Conservation (phyloP, 2,329 filamentous ascomycete species). For the Aspergillus neotritici region DNA sequence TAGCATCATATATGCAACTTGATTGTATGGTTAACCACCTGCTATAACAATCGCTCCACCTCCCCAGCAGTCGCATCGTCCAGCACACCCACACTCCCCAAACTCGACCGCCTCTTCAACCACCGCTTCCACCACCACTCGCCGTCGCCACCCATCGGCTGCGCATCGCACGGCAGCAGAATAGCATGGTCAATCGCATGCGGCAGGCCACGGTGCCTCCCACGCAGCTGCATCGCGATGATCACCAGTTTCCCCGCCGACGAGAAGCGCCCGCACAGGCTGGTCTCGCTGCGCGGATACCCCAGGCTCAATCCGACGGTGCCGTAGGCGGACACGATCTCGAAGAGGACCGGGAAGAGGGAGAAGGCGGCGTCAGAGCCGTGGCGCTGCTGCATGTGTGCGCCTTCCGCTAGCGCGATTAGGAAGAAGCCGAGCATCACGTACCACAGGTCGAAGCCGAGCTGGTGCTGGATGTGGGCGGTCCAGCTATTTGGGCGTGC, state of each 20-base stretch:
- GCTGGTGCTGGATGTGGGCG: constrained; percentile 79
- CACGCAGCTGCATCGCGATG: constrained; percentile 59
- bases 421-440: constrained; percentile 89
- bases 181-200: constrained; percentile 64
- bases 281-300: constrained; percentile 65
- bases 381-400: constrained; percentile 54
- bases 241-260: constrained; percentile 59
- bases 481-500: constrained; percentile 64
- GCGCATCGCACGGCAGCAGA: constrained; percentile 52
- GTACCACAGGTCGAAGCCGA: constrained; percentile 96
- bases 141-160: constrained; percentile 4
- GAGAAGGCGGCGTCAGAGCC: constrained; percentile 52
- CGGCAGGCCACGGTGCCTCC: constrained; percentile 57
- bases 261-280: constrained; percentile 73
- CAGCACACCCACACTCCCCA: constrained; percentile 9
- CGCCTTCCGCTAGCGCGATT: constrained; percentile 77
- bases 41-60: not conserved
- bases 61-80: not conserved
- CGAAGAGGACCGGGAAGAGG: constrained; percentile 66
- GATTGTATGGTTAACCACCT: too few species aligned
- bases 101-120: constrained; percentile 8
- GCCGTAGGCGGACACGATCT: constrained; percentile 81
- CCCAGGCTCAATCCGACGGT: constrained; percentile 85
- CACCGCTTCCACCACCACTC: constrained; percentile 16
- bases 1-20: too few species aligned